Conservation (phyloP, 495 filamentous ascomycete species). For the Penicillium paxilli region DNA sequence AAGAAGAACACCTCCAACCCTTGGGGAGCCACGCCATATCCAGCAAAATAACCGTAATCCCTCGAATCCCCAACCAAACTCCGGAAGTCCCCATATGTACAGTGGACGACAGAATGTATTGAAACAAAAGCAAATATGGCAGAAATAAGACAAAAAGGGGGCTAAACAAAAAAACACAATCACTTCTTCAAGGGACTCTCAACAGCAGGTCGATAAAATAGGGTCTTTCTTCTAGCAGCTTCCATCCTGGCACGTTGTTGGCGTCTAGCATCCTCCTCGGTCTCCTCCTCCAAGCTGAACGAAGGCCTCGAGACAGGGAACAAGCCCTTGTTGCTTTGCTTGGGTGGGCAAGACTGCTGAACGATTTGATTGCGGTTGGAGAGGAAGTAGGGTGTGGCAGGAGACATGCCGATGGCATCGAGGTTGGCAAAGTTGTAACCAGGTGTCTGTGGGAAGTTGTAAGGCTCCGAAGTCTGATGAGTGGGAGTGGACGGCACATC, state of each 20-base stretch:
- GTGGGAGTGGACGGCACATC: conserved; percentile 21
- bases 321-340: conserved; percentile 50
- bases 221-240: conserved; percentile 75
- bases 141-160: neutral
- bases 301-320: conserved; percentile 31
- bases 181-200: conserved; percentile 63
- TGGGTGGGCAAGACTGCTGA: conserved; percentile 74
- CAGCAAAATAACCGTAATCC: neutral
- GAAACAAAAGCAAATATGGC: neutral
- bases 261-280: conserved; percentile 36
- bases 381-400: conserved; percentile 57
- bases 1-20: no score
- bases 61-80: neutral
- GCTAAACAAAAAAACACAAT: conserved; percentile 7
- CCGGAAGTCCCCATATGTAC: conserved; percentile 21
- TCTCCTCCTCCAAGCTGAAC: conserved; percentile 14
- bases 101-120: conserved; percentile 12
- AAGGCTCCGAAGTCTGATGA: conserved; percentile 21
- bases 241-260: conserved; percentile 66
- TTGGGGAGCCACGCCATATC: no score
- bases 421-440: conserved; percentile 40
- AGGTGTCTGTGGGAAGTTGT: conserved; percentile 33
- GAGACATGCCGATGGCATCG: conserved; percentile 49
- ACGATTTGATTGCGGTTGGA: conserved; percentile 54
- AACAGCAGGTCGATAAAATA: conserved; percentile 77